These are phyloP conservation scores for Apiospora kogelbergensis DNA, from an alignment of 2,329 filamentous ascomycete genomes.

Conservation along the genomic window DNA sequence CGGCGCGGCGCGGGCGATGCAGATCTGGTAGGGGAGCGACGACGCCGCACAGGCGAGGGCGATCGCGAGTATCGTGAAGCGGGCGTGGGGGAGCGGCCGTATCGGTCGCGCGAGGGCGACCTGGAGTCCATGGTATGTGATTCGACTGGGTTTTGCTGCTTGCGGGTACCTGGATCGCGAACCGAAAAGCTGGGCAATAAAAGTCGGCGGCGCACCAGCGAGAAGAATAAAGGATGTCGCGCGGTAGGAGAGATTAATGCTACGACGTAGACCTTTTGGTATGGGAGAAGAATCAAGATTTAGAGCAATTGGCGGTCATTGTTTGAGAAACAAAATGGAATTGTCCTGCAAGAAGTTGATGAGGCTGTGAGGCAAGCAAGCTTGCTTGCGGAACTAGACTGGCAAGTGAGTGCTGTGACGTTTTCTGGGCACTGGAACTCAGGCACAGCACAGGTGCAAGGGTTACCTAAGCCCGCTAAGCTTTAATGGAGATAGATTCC, in stretches of 20 bases:
- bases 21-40: constrained; percentile 19
- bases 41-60: constrained; percentile 21
- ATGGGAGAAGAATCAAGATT: background rate
- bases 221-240: background rate
- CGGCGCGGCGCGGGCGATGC: constrained; percentile 26
- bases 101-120: constrained; percentile 32
- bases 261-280: background rate
- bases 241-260: background rate
- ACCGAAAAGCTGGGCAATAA: background rate
- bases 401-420: background rate
- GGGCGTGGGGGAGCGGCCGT: constrained; percentile 32
- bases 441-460: background rate
- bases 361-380: constrained; percentile 4
- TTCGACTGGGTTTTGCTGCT: background rate
- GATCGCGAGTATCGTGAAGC: constrained; percentile 35
- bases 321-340: background rate
- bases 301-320: background rate
- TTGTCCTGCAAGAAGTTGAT: background rate
- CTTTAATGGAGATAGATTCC: background rate
- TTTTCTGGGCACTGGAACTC: background rate
- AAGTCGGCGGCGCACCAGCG: background rate
- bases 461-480: background rate
- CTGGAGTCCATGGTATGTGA: constrained; percentile 25
- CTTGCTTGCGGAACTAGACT: background rate
- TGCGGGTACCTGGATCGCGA: background rate